Evolutionary conservation across 495 filamentous ascomycete genomes (phyloP).

Genomic region (Apiosordaria backusii): DNA sequence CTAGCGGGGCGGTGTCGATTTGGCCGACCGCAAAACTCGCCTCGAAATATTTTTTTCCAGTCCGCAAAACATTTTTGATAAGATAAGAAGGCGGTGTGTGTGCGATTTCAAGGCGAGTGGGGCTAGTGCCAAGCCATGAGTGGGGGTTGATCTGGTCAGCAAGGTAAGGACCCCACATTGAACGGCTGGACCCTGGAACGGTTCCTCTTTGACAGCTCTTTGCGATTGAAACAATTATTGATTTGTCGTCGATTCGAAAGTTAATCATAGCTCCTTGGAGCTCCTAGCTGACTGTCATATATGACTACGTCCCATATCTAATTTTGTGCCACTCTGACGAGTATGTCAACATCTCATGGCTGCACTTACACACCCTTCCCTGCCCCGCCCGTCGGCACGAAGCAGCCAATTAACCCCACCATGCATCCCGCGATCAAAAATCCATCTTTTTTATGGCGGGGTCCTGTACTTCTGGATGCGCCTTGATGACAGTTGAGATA

Average conservation of each 20-base stretch:
- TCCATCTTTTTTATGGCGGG: background rate
- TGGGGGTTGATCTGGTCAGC: background rate
- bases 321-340: background rate
- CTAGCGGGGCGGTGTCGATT: conserved; percentile 31
- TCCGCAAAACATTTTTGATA: conserved; percentile 24
- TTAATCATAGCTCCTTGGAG: background rate
- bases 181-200: background rate
- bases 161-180: conserved; percentile 1
- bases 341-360: background rate
- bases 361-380: background rate
- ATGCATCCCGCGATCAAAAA: background rate
- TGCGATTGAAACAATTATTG: background rate
- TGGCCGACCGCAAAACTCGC: conserved; percentile 10
- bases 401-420: background rate
- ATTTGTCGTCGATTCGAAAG: background rate
- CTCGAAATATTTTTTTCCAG: conserved; percentile 35
- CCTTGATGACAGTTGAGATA: background rate
- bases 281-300: background rate
- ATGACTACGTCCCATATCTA: background rate
- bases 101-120: background rate
- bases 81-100: conserved; percentile 29
- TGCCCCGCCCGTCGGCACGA: background rate
- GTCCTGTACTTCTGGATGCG: background rate
- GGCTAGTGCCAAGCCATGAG: background rate
- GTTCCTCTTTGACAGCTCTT: background rate